Evolutionary conservation across 495 filamentous ascomycete species (phyloP).

Genomic region (Aspergillus saccharolyticus): DNA sequence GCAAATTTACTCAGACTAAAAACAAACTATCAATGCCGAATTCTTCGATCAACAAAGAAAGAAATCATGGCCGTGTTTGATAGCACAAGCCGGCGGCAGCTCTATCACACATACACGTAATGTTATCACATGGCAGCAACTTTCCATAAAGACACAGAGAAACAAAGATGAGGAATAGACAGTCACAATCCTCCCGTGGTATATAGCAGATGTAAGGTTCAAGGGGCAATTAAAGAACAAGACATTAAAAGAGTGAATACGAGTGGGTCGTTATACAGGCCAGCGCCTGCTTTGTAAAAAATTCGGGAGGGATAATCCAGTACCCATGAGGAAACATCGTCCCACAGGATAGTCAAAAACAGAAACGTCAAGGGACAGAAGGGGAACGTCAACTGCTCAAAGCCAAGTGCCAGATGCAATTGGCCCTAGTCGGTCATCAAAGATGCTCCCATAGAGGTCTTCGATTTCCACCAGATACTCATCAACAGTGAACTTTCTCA

Average conservation of each 20-base stretch:
- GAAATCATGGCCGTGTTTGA: background rate
- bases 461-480: conserved; percentile 85
- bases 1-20: background rate
- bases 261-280: conserved; percentile 21
- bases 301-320: conserved; percentile 12
- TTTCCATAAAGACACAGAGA: conserved; percentile 2
- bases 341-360: background rate
- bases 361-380: background rate
- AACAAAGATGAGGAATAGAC: conserved; percentile 9
- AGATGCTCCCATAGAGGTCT: conserved; percentile 54
- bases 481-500: conserved; percentile 68
- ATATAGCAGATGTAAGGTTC: conserved; percentile 17
- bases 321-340: background rate
- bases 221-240: conserved; percentile 3
- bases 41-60: background rate
- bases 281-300: conserved; percentile 1
- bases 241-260: conserved; percentile 22
- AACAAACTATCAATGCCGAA: background rate
- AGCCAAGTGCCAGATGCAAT: conserved; percentile 39
- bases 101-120: background rate
- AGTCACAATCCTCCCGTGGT: conserved; percentile 15
- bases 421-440: conserved; percentile 42
- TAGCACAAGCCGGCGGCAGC: background rate
- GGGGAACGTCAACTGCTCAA: conserved; percentile 19
- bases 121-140: conserved; percentile 6